Percentiles rank a stretch among this genome's conserved stretches.
Conservation (phyloP, 2,329 filamentous ascomycete genomes). For the Fusarium sp. region DNA sequence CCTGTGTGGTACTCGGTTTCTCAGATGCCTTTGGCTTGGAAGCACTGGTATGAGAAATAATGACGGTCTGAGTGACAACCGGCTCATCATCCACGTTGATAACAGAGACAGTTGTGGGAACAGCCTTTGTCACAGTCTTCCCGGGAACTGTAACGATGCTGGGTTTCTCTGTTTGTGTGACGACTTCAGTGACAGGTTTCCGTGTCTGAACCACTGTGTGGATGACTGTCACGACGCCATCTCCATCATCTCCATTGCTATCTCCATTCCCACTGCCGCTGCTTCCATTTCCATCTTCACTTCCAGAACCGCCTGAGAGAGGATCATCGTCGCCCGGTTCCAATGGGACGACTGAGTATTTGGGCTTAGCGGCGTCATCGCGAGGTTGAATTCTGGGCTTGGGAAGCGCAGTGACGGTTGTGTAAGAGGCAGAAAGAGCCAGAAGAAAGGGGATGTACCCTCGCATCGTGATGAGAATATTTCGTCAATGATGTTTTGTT, state of each 20-base stretch:
- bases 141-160: constrained; percentile 47
- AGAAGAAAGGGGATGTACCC: constrained; percentile 47
- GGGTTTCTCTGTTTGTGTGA: constrained; percentile 47
- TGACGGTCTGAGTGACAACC: constrained; percentile 45
- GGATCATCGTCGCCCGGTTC: constrained; percentile 50
- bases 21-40: constrained; percentile 18
- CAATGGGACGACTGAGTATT: constrained; percentile 57
- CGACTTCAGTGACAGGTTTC: constrained; percentile 45
- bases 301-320: constrained; percentile 38
- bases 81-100: constrained; percentile 46
- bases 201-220: constrained; percentile 49
- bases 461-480: constrained; percentile 49
- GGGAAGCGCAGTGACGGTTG: constrained; percentile 48
- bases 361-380: constrained; percentile 46
- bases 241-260: constrained; percentile 32
- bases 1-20: constrained; percentile 8
- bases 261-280: constrained; percentile 26
- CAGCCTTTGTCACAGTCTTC: constrained; percentile 46
- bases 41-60: constrained; percentile 38
- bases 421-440: constrained; percentile 48
- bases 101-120: constrained; percentile 51
- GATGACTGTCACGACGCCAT: constrained; percentile 51
- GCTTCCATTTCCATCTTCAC: constrained; percentile 34
- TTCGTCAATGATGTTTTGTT: constrained; percentile 13
- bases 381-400: constrained; percentile 44